Conservation (phyloP, 2,329 filamentous ascomycete species). For the Elsinoe batatas region DNA sequence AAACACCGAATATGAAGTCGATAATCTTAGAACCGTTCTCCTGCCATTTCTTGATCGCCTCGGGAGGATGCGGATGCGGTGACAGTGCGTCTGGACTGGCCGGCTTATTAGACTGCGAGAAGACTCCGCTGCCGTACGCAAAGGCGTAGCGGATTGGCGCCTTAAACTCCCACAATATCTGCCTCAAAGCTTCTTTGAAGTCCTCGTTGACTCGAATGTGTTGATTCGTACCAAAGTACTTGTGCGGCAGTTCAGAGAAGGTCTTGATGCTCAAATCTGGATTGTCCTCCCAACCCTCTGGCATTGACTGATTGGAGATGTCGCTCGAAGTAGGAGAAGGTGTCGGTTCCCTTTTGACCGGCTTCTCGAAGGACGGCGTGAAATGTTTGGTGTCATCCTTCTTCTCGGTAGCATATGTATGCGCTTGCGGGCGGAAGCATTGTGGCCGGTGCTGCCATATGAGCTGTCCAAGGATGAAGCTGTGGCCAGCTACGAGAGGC, state of each 20-base stretch:
- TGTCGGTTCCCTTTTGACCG: conserved; percentile 8
- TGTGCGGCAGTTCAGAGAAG: conserved; percentile 66
- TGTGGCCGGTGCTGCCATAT: conserved; percentile 25
- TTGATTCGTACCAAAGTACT: conserved; percentile 87
- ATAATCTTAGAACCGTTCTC: conserved; percentile 90
- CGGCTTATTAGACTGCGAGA: conserved; percentile 57
- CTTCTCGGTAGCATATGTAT: conserved; percentile 13
- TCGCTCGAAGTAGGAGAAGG: conserved; percentile 16
- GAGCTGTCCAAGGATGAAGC: conserved; percentile 25
- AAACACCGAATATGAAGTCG: conserved; percentile 95
- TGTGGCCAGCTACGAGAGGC: conserved; percentile 26
- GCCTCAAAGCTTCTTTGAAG: conserved; percentile 80
- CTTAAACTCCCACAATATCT: conserved; percentile 82
- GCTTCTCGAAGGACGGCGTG: conserved; percentile 5
- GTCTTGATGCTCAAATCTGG: conserved; percentile 60
- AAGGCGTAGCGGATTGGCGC: conserved; percentile 95
- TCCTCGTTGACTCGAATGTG: conserved; percentile 93
- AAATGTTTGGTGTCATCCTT: conserved; percentile 15
- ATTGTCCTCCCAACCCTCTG: conserved; percentile 64
- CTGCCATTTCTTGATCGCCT: conserved; percentile 74
- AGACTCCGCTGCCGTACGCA: conserved; percentile 94
- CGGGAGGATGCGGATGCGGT: conserved; percentile 72
- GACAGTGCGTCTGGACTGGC: conserved; percentile 38
- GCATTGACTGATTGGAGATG: conserved; percentile 27
- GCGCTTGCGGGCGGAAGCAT: conserved; percentile 16